These are phyloP conservation scores for Ramichloridium luteum DNA, from an alignment of 2,329 filamentous ascomycete genomes.

Conservation along the genomic window DNA sequence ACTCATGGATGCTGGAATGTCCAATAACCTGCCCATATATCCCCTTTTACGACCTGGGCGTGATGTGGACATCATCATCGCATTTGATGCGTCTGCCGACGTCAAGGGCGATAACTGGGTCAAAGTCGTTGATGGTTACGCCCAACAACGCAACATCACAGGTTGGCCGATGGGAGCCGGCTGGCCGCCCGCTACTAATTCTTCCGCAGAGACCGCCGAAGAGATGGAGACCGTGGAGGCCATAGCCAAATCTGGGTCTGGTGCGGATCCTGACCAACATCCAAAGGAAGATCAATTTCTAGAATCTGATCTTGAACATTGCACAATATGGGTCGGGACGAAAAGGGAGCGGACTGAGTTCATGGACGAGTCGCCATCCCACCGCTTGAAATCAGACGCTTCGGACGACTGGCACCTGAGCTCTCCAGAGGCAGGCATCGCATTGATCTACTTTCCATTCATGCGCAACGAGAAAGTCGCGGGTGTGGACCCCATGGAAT, in stretches of 20 bases:
- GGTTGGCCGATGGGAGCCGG: slow-evolving; percentile 93
- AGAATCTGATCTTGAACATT: slow-evolving; percentile 57
- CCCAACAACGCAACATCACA: slow-evolving; percentile 74
- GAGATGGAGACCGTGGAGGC: slow-evolving; percentile 48
- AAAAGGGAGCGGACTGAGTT: slow-evolving; percentile 47
- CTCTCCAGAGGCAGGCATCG: slow-evolving; percentile 69
- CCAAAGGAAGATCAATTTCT: slow-evolving; percentile 16
- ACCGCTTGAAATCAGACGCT: slow-evolving; percentile 7
- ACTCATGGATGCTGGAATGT: slow-evolving; percentile 94
- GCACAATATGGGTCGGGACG: slow-evolving; percentile 88
- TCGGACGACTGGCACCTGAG: slow-evolving; percentile 55
- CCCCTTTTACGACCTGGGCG: slow-evolving; percentile 79
- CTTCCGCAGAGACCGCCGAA: slow-evolving; percentile 45
- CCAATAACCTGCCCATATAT: slow-evolving; percentile 93
- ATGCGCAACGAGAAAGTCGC: slow-evolving; percentile 68
- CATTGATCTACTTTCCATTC: slow-evolving; percentile 83
- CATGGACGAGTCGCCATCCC: slow-evolving; percentile 16
- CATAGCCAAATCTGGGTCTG: slow-evolving; percentile 8
- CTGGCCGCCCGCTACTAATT: slow-evolving; percentile 59
- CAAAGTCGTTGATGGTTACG: slow-evolving; percentile 85
- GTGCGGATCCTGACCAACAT: slow-evolving; percentile 36
- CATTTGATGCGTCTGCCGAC: slow-evolving; percentile 90
- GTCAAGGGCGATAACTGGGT: slow-evolving; percentile 94
- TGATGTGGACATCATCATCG: slow-evolving; percentile 77
- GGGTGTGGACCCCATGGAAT: slow-evolving; percentile 69